phyloP scores from a whole-genome alignment of 768 basidiomycete species.

The Suillus luteus region DNA sequence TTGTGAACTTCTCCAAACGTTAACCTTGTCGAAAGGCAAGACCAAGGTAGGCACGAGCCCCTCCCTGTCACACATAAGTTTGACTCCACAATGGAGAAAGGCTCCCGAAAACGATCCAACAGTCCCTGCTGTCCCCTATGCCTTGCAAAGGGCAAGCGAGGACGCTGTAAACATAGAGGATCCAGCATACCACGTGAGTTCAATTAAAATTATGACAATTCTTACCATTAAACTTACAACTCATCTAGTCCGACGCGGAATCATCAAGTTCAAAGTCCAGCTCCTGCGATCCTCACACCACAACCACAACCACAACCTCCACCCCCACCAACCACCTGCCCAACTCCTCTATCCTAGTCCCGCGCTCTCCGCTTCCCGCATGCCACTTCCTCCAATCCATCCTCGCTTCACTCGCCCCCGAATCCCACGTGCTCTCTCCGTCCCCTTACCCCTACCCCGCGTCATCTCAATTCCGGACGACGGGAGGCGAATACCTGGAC shows the following conservation, averaged over 20 bases:
- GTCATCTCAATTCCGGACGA: conserved; percentile 46
- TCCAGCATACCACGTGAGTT: conserved; percentile 43
- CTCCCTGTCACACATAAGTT: neutral
- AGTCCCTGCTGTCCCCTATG: conserved; percentile 28
- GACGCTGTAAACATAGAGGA: conserved; percentile 49
- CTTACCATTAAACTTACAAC: neutral
- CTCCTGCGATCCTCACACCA: conserved; percentile 30
- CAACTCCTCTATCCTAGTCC: conserved; percentile 21
- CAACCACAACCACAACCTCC: conserved; percentile 11
- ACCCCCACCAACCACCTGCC: conserved; percentile 16
- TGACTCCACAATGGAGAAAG: conserved; percentile 33
- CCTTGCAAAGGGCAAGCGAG: conserved; percentile 37
- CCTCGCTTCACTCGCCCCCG: conserved; percentile 53
- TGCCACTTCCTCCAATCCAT: conserved; percentile 66
- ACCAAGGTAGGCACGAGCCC: conserved; percentile 31
- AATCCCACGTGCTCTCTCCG: conserved; percentile 36
- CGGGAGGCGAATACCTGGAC: conserved; percentile 77
- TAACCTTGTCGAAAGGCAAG: conserved; percentile 45
- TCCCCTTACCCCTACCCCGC: conserved; percentile 35
- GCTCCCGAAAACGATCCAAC: conserved; percentile 24
- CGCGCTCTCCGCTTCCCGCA: conserved; percentile 39
- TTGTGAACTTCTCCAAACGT: conserved; percentile 52
- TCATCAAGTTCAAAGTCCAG: conserved; percentile 47
- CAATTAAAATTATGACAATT: neutral
- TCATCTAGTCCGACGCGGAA: conserved; percentile 46